Base-by-base conservation (phyloP, 2,329 filamentous ascomycete species). In the Penicillium sp. region DNA sequence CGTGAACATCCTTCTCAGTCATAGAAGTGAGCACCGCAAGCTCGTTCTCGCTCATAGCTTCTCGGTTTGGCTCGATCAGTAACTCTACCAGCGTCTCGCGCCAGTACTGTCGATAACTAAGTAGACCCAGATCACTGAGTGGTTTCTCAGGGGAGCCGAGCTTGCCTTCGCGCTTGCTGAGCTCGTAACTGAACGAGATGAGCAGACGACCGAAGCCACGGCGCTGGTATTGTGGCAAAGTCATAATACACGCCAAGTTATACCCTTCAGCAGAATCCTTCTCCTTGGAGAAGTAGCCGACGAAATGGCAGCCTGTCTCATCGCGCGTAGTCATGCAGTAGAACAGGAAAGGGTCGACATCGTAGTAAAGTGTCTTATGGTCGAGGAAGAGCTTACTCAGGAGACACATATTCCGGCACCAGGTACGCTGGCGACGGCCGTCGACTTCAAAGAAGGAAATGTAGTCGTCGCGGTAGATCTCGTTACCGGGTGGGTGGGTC, bases 261-360 rank as follows among this genome's bases (percentile, higher is more conserved):
- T 97, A 99, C 31, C 90, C 91, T 68, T 99, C 96, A 0, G 92
- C 92, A 39, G 89, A 93, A 75, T 99, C 94, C 67, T 99, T 99
- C 75, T 99, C 94, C 73, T 99, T 99, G 55, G 90, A 96, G 69
- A 99, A 99, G 72, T 99, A 99, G n/a, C 94, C 94, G 27, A 97
- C 93, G 66, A 99, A 94, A 72, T 97, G 94, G 71, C 94, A 97
- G 19, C 93, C 93, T 19, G 89, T 85, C 55, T 94, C 89, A 69
- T 97, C 90, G 66, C 93, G 93, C 68, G 96, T 94, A 64, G 92
- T 96, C 78, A 97, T 90, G 67, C 97, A 93, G 73, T 97, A 97
- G 78, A 97, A 97, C 7, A 97, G 77, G 73, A 97, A 97, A 0
- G 93, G 94, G 66, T 97, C 93, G 2, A 97, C 93, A 69, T 97